Conservation (phyloP, 75 land plant genomes). For the Cupressus sempervirens region DNA sequence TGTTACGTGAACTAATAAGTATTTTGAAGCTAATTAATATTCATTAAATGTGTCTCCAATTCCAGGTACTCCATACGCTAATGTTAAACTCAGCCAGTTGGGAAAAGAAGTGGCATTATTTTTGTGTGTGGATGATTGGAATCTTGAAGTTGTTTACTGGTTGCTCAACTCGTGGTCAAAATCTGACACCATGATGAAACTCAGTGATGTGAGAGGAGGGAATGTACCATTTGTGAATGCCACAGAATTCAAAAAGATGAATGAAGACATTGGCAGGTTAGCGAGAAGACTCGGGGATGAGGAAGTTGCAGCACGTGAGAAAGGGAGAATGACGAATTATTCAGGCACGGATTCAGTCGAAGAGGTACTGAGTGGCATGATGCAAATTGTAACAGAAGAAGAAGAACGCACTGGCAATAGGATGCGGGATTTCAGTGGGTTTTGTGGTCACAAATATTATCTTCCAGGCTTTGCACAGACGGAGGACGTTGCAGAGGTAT, state of each 20-base stretch:
- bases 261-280: neutral
- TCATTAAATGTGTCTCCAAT: neutral
- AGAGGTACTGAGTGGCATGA: neutral
- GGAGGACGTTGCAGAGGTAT: neutral
- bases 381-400: neutral
- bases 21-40: no score
- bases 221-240: neutral
- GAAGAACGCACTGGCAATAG: neutral
- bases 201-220: neutral
- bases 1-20: no score
- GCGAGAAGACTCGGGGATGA: neutral
- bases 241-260: neutral
- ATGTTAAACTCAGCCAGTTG: neutral
- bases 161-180: neutral
- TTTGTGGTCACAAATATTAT: no score
- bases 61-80: neutral
- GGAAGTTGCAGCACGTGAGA: neutral
- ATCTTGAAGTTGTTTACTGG: neutral
- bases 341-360: neutral
- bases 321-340: neutral
- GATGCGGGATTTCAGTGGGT: neutral
- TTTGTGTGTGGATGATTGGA: neutral
- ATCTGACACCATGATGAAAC: neutral
- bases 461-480: no score
- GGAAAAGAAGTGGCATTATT: slow-evolving; percentile 2